These are phyloP conservation scores for Trametes cubensis DNA, from an alignment of 768 basidiomycete genomes.

Conservation along the genomic window DNA sequence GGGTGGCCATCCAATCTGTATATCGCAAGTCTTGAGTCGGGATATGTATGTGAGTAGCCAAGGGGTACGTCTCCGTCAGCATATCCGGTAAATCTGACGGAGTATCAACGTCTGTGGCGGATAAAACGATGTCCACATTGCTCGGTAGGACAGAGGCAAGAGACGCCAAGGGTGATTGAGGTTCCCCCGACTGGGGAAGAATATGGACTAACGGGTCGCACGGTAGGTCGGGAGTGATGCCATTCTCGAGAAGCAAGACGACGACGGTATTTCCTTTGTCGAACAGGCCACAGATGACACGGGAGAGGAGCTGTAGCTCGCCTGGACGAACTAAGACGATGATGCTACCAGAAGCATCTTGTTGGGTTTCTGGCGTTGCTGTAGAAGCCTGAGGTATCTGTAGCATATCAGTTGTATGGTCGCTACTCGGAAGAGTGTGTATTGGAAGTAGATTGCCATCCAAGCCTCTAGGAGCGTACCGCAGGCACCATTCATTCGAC, in stretches of 20 bases:
- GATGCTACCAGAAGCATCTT: no score
- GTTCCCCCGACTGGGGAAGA: neutral
- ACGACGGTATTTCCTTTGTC: no score
- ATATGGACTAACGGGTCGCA: neutral
- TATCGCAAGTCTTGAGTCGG: conserved; percentile 52
- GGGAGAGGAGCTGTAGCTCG: no score
- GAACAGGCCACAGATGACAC: no score
- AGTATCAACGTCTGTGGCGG: conserved; percentile 6
- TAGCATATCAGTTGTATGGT: no score
- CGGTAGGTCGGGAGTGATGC: no score
- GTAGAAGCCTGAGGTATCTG: no score
- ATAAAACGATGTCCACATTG: conserved; percentile 8
- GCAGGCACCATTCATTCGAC: neutral
- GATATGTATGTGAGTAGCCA: conserved; percentile 39
- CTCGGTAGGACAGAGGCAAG: neutral
- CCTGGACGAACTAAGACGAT: no score
- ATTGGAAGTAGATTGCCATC: neutral
- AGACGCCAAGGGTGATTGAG: neutral
- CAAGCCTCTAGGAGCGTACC: neutral
- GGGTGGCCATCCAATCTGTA: conserved; percentile 63
- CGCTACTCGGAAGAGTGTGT: neutral
- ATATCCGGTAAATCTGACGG: neutral
- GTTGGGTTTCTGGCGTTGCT: no score
- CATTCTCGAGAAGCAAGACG: no score
- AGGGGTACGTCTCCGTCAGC: conserved; percentile 3